phyloP scores from a whole-genome alignment of 495 filamentous ascomycete genomes.

The Penicillium riverlandense region DNA sequence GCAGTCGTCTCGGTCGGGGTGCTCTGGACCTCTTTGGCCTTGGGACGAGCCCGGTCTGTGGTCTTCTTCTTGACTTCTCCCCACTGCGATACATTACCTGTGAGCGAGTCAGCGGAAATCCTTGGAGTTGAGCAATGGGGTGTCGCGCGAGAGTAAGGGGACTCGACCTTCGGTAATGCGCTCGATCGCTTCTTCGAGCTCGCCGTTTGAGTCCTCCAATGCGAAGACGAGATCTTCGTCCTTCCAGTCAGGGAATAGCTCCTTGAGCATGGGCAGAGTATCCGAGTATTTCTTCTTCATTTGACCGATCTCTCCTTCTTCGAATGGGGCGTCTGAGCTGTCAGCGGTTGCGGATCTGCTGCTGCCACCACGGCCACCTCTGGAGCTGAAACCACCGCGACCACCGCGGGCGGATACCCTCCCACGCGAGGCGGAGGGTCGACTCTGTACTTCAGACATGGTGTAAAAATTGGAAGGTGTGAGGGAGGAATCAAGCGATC shows the following conservation, averaged over 20 bases:
- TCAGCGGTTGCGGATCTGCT: conserved; percentile 68
- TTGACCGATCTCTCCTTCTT: conserved; percentile 84
- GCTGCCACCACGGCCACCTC: conserved; percentile 61
- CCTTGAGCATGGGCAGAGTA: conserved; percentile 70
- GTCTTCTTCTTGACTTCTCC: conserved; percentile 90
- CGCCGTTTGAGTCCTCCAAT: conserved; percentile 84
- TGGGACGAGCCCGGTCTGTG: conserved; percentile 75
- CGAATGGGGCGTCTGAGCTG: conserved; percentile 46
- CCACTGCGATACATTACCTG: conserved; percentile 90
- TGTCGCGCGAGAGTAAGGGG: neutral
- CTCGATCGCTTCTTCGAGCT: conserved; percentile 74
- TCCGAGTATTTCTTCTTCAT: conserved; percentile 80
- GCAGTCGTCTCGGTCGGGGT: conserved; percentile 39
- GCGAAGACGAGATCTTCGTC: conserved; percentile 87
- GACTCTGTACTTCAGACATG: conserved; percentile 92
- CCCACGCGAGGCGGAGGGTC: conserved; percentile 69
- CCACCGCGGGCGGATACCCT: conserved; percentile 77
- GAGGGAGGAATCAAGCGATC: conserved; percentile 23
- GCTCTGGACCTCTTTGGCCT: conserved; percentile 64
- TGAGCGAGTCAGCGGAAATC: conserved; percentile 15
- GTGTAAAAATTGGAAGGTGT: conserved; percentile 28
- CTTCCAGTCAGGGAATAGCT: conserved; percentile 89
- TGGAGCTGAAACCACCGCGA: conserved; percentile 68
- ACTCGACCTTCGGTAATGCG: conserved; percentile 83
- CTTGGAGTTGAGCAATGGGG: neutral